phyloP scores from a whole-genome alignment of 2,329 filamentous ascomycete species.

The Penicillium corylophilum region DNA sequence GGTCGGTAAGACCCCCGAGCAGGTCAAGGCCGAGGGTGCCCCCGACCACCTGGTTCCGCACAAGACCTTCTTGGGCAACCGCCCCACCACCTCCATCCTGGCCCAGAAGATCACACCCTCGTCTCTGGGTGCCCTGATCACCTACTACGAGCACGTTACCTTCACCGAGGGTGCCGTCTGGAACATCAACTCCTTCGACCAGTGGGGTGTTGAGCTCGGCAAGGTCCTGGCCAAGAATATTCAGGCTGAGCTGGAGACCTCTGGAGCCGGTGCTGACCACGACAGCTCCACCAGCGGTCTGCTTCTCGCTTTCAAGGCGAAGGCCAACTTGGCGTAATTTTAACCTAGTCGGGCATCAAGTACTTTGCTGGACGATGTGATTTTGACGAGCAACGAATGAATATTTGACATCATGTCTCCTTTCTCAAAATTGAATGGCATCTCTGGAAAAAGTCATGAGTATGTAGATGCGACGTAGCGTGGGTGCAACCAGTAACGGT shows the following conservation, averaged over 20 bases:
- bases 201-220: constrained; percentile 98
- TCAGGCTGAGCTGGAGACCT: constrained; percentile 74
- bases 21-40: constrained; percentile 50
- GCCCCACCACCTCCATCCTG: constrained; percentile 92
- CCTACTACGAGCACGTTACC: constrained; percentile 98
- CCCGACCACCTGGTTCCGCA: constrained; percentile 71
- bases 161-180: constrained; percentile 97
- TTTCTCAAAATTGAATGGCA: constrained; percentile 8
- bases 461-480: not conserved
- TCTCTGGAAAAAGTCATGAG: not conserved
- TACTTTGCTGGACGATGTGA: constrained; percentile 10
- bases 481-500: not conserved
- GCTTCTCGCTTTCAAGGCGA: constrained; percentile 89
- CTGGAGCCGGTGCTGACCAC: constrained; percentile 69
- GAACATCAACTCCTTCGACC: constrained; percentile 99
- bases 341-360: constrained; percentile 1
- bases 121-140: constrained; percentile 90
- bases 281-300: constrained; percentile 86
- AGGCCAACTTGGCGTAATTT: constrained; percentile 49
- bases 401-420: constrained; percentile 7
- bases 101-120: constrained; percentile 91
- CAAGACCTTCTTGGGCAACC: constrained; percentile 98
- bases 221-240: constrained; percentile 96
- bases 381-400: constrained; percentile 27
- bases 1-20: constrained; percentile 54